Base-by-base conservation (phyloP, 2,329 filamentous ascomycete genomes). In the Alternaria brassicicola region DNA sequence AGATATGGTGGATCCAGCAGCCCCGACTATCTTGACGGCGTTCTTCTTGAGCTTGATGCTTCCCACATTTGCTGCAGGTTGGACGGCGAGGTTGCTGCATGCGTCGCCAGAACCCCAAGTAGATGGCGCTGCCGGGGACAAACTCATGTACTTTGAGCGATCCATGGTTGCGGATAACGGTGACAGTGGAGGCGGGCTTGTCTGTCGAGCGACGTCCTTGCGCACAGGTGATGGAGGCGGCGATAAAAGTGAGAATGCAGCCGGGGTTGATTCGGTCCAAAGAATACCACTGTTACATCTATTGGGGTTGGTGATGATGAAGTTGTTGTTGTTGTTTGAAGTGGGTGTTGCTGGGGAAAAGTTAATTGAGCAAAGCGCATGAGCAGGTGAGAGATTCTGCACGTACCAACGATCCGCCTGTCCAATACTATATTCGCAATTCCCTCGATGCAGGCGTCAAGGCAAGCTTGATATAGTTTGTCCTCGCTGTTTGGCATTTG, bases 41-140 rank as follows among this genome's bases (percentile, higher is more conserved):
- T 57, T 54, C 58, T 73, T 76, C 59, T 74, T 74, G n/a, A 74
- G 57, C 49, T 62, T 71, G 35, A 74, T 42, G 5, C 46, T 61
- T 21, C 62, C 53, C 1, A 57, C 7, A 8, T 52, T 48, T 4
- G 63, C 56, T 1, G 66, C 54, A 45, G 70, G 68, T 59, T 72
- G 70, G 2, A 69, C 48, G 10, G 71, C 66, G 3, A 70, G 57
- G 35, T 69, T 70, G 54, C 46, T 57, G 31, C 59, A 60, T 9
- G 47, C 61, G 4, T 57, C 56, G 25, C 65, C 59, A n/a, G 39
- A 50, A 12, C 4, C 38, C 38, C 38, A 39, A 13, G 8, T 26
- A 15, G 19, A 25, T 1, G 53, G 25, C 9, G 49, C 52, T 17
- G 43, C 52, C 23, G 53, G 28, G 9, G 65, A 59, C 13, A 45